Evolutionary conservation across 2,329 filamentous ascomycete genomes (phyloP).

Genomic region (Herpotrichia juniperi): DNA sequence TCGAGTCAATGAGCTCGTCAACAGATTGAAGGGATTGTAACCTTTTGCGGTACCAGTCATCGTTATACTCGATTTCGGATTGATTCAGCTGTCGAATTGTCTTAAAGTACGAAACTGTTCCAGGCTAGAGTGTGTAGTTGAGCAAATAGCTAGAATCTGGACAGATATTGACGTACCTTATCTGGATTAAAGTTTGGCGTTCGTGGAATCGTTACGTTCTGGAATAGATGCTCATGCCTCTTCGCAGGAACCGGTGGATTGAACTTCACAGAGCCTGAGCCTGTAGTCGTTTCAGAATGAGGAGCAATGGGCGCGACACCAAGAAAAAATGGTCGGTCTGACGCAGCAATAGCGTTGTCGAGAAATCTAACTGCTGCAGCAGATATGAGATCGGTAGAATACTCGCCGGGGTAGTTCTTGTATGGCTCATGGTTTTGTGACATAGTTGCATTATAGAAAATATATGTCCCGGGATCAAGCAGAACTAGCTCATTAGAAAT

Average conservation of each 20-base stretch:
- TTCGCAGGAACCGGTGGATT: conserved; percentile 62
- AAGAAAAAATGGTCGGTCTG: conserved; percentile 69
- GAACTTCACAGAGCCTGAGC: conserved; percentile 36
- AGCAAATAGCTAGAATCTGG: no score
- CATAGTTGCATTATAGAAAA: no score
- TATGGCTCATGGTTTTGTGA: no score
- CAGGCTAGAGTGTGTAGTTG: no score
- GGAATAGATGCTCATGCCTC: conserved; percentile 67
- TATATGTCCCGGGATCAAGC: no score
- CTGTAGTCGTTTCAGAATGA: conserved; percentile 57
- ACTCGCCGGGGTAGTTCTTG: no score
- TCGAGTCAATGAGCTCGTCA: conserved; percentile 58
- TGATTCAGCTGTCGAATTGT: conserved; percentile 53
- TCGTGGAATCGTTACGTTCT: conserved; percentile 64
- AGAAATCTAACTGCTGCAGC: conserved; percentile 65
- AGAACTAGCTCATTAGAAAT: no score
- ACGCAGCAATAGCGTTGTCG: conserved; percentile 59
- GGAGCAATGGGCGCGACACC: conserved; percentile 69
- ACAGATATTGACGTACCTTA: no score
- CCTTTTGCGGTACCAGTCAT: conserved; percentile 58
- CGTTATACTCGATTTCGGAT: conserved; percentile 58
- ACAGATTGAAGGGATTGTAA: conserved; percentile 59
- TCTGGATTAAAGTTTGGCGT: conserved; percentile 70
- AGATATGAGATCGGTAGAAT: conserved; percentile 64
- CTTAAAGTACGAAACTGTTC: conserved; percentile 51